phyloP scores from a whole-genome alignment of 208 protist species.

The Leishmania braziliensis region DNA sequence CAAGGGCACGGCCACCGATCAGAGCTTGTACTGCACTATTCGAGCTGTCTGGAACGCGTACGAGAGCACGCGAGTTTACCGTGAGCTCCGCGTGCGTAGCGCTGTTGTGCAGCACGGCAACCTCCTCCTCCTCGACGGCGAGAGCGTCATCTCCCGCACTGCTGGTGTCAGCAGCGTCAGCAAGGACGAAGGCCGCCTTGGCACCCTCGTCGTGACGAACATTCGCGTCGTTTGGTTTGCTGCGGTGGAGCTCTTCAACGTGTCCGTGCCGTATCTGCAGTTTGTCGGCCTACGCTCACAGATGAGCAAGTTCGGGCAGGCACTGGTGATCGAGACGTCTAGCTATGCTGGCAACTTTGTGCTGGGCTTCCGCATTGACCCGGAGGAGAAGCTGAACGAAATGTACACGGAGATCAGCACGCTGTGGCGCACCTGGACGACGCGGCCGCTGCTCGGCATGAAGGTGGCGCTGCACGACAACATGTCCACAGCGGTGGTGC shows the following conservation, averaged over 20 bases:
- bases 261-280: constrained; percentile 96
- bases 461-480: constrained; percentile 33
- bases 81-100: constrained; percentile 94
- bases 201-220: constrained; percentile 95
- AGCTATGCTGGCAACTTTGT: constrained; percentile 69
- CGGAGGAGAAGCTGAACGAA: constrained; percentile 56
- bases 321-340: constrained; percentile 85
- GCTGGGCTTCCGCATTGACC: constrained; percentile 91
- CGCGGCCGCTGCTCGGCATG: constrained; percentile 88
- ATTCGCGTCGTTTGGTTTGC: constrained; percentile 96
- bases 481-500: neutral
- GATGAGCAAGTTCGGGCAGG: constrained; percentile 81
- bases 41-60: constrained; percentile 90
- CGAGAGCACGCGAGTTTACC: constrained; percentile 92
- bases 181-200: constrained; percentile 89
- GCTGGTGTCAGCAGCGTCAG: constrained; percentile 92
- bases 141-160: constrained; percentile 89
- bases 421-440: constrained; percentile 81
- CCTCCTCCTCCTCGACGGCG: constrained; percentile 83
- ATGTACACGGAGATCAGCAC: constrained; percentile 83
- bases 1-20: constrained; percentile 1
- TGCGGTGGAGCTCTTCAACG: constrained; percentile 92
- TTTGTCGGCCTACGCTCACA: constrained; percentile 73
- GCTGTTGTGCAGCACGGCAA: constrained; percentile 88
- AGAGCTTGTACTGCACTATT: constrained; percentile 31